These are phyloP conservation scores for Eimeria acervulina DNA, from an alignment of 169 alveolate species.

Conservation along the genomic window DNA sequence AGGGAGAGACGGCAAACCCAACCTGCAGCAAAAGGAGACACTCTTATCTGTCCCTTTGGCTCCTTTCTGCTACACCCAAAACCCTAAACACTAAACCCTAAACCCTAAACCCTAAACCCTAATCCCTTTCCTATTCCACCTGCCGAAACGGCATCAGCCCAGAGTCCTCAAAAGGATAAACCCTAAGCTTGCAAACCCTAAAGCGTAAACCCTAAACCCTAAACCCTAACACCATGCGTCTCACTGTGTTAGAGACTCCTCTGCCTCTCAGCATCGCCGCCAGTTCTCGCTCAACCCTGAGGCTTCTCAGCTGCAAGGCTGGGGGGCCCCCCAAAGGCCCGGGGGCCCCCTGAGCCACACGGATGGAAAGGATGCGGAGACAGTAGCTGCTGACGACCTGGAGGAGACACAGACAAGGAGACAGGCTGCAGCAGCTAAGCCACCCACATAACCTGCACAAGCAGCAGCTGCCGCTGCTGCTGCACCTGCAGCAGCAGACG, in stretches of 20 bases:
- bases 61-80: neutral
- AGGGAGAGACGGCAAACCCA: neutral
- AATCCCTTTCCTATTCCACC: neutral
- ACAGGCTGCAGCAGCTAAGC: neutral
- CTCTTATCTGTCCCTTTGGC: neutral
- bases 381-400: slow-evolving; percentile 51
- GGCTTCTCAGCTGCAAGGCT: slow-evolving; percentile 16
- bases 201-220: neutral
- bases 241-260: neutral
- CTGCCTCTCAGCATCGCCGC: neutral
- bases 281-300: slow-evolving; percentile 27
- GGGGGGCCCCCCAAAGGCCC: neutral
- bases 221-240: neutral
- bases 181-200: neutral
- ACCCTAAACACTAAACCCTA: slow-evolving; percentile 44
- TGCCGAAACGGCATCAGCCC: too few species aligned
- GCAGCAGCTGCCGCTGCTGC: neutral
- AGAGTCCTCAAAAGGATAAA: too few species aligned
- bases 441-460: neutral
- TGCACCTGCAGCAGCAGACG: neutral
- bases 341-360: slow-evolving; percentile 4
- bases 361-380: neutral
- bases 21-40: slow-evolving; percentile 16
- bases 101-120: slow-evolving; percentile 33
- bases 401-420: neutral